A percentile compares a stretch with the other conserved stretches of the same genome.
These are phyloP conservation scores for Lathyrus sativus DNA, from an alignment of 306 rosid genomes.

Conservation along the genomic window DNA sequence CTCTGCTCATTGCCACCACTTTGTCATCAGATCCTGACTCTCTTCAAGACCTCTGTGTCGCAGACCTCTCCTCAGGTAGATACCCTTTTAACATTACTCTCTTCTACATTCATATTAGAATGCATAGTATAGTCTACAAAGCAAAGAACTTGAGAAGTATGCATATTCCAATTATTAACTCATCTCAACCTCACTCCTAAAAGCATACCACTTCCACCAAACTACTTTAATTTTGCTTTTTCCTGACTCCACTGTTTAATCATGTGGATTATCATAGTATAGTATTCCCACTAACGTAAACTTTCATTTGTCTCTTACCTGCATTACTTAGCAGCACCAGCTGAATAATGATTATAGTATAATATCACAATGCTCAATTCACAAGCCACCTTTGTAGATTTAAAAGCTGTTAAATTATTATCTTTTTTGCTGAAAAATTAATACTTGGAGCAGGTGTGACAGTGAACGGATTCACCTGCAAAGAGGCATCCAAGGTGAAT, in stretches of 20 bases:
- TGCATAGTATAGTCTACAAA: neutral
- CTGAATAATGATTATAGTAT: neutral
- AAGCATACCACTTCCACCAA: constrained; percentile 21
- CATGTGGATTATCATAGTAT: constrained; percentile 1
- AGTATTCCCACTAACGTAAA: constrained; percentile 3
- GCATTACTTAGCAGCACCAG: neutral
- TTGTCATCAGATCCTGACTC: constrained; percentile 65
- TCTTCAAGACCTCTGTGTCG: constrained; percentile 85
- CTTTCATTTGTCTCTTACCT: constrained; percentile 5
- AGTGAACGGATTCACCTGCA: constrained; percentile 83
- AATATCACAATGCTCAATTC: neutral
- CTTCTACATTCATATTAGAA: neutral
- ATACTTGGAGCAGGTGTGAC: constrained; percentile 44
- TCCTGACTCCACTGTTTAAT: constrained; percentile 25
- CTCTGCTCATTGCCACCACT: constrained; percentile 42
- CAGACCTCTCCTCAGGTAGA: constrained; percentile 67
- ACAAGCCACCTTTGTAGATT: neutral
- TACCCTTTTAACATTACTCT: constrained; percentile 32
- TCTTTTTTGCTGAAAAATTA: neutral
- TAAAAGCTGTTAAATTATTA: neutral
- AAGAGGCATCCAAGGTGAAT: constrained; percentile 52
- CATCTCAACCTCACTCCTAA: constrained; percentile 17
- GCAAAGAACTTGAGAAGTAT: neutral
- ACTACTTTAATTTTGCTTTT: constrained; percentile 34
- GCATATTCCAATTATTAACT: neutral